Evolutionary conservation across 2,329 filamentous ascomycete species (phyloP).

Genomic region (Xylogone sp.): DNA sequence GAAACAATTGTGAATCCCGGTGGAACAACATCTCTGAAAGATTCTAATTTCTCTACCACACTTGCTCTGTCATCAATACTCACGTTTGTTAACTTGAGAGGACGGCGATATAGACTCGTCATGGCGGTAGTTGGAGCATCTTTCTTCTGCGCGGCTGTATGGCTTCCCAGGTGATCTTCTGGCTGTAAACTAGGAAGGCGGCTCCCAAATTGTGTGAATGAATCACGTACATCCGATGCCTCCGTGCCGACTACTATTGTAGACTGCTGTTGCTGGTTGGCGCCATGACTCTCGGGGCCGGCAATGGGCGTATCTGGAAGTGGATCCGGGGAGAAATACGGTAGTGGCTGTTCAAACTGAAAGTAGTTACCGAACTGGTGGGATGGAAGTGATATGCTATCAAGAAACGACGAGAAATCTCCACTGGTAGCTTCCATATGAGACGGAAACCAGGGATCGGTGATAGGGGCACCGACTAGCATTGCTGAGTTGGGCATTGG

Average conservation of each 20-base stretch:
- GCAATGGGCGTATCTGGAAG: not conserved
- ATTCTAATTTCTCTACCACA: constrained; percentile 56
- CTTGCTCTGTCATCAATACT: constrained; percentile 50
- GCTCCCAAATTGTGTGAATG: constrained; percentile 3
- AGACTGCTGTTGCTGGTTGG: not conserved
- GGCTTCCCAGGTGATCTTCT: constrained; percentile 6
- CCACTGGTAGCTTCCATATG: not conserved
- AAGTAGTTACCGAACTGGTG: not conserved
- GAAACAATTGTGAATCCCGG: constrained; percentile 65
- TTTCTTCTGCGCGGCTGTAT: constrained; percentile 2
- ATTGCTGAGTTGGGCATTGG: constrained; percentile 4
- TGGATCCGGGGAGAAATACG: not conserved
- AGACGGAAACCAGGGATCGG: not conserved
- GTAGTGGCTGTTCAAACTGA: not conserved
- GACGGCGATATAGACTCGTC: not conserved
- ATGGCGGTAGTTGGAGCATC: not conserved
- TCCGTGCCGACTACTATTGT: not conserved
- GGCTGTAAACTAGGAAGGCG: constrained; percentile 10
- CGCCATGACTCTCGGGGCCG: not conserved
- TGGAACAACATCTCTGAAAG: constrained; percentile 57
- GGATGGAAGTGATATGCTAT: not conserved
- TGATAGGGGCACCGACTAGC: constrained; percentile 1
- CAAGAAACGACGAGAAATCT: not conserved
- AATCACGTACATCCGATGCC: not conserved
- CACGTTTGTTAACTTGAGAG: constrained; percentile 33